Evolutionary conservation across 2,329 filamentous ascomycete genomes (phyloP).

Genomic region (Aspergillus flavus): DNA sequence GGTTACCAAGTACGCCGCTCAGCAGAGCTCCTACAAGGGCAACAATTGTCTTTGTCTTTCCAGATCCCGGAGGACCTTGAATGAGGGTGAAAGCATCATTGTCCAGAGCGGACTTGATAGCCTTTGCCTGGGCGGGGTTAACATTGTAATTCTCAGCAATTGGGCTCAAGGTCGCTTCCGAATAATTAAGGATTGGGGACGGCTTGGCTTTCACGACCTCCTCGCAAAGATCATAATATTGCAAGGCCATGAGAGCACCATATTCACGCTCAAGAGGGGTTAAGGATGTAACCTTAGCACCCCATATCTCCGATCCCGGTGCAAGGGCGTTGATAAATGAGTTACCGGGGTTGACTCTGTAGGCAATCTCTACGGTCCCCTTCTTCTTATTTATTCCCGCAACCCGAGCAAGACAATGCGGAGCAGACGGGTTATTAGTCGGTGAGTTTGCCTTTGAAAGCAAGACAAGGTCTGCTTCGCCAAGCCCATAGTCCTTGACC

Average conservation of each 20-base stretch:
- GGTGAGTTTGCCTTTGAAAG: constrained; percentile 75
- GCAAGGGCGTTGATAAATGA: constrained; percentile 67
- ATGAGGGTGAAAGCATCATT: constrained; percentile 98
- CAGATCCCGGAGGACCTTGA: constrained; percentile 92
- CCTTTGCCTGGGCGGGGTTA: constrained; percentile 86
- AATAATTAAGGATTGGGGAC: constrained; percentile 82
- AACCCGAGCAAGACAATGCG: constrained; percentile 85
- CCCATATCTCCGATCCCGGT: constrained; percentile 70
- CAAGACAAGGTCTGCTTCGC: constrained; percentile 86
- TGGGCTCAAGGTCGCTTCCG: constrained; percentile 69
- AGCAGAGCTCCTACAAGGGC: constrained; percentile 91
- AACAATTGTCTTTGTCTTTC: constrained; percentile 97
- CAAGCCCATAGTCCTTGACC: constrained; percentile 71
- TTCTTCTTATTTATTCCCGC: constrained; percentile 80
- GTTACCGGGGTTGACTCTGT: constrained; percentile 71
- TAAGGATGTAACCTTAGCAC: constrained; percentile 86
- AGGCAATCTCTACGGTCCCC: constrained; percentile 79
- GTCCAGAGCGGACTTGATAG: constrained; percentile 86
- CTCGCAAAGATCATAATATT: constrained; percentile 94
- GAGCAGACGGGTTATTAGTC: constrained; percentile 63
- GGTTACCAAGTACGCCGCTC: constrained; percentile 58
- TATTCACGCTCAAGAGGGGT: constrained; percentile 95
- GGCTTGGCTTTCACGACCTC: constrained; percentile 89
- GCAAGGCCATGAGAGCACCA: constrained; percentile 82
- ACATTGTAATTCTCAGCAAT: constrained; percentile 78